Evolutionary conservation across 306 rosid genomes (phyloP), one percentile per base, ranked within the genome.

Genomic region (Biancaea sappan): DNA sequence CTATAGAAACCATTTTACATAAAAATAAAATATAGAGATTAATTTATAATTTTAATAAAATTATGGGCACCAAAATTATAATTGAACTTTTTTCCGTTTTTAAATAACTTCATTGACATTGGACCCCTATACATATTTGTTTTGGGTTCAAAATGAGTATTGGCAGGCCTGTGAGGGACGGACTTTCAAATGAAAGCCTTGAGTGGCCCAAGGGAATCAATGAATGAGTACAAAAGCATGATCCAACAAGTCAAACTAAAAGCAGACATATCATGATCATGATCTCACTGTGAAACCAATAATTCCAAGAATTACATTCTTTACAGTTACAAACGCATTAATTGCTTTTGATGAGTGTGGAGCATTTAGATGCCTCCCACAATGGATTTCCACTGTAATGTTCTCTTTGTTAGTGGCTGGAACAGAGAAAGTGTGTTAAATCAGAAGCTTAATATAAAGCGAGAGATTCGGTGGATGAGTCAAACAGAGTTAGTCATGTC

Each of bases 251-350:
- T 16, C 3, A 25, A 54, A 18, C 61, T n/a, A n/a, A n/a, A n/a
- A n/a, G n/a, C n/a, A n/a, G n/a, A 54, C 1, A 52, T 2, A 12
- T 25, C 35, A 26, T 24, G 1, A 25, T 10, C 14, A 12, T 34
- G 44, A 2, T 35, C 18, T 9, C 47, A 18, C n/a, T 35, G 28
- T 9, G 67, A 35, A 61, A 8, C 67, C 67, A 34, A 62, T 37
- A n/a, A 62, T 62, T 62, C 28, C 15, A 37, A 62, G 68, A 37
- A 62, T 19, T 18, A 19, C 16, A 35, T 37, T 35, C 67, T 61
- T 75, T 52, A 80, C 71, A 61, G 57, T 41, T 21, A 35, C 53
- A 48, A 15, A 12, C 41, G 56, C 69, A 44, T 57, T 44, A 62
- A 12, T 16, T 22, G 71, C 71, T 59, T 11, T 25, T 62, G 24